phyloP scores from a whole-genome alignment of 1,284 basidiomycete species.

The Rhodotorula sp. region DNA sequence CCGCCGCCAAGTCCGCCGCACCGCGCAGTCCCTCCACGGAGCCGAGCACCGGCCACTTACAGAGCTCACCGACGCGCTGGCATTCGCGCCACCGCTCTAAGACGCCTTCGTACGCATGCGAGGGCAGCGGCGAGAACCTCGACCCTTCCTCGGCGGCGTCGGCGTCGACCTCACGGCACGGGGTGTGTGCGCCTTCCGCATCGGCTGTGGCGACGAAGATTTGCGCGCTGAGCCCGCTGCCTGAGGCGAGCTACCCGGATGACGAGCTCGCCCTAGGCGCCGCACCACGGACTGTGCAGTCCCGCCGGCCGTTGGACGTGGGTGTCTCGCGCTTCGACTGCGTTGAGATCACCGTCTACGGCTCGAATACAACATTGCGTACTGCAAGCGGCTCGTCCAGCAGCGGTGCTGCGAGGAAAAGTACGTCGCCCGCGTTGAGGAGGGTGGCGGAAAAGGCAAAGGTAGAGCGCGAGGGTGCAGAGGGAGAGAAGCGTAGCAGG shows the following conservation, averaged over 20 bases:
- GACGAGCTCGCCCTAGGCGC: neutral
- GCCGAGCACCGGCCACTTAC: neutral
- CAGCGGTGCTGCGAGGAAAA: neutral
- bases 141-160: neutral
- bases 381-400: neutral
- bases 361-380: neutral
- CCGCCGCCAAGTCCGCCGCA: neutral
- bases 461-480: neutral
- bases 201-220: neutral
- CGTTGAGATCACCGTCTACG: neutral
- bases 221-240: neutral
- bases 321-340: neutral
- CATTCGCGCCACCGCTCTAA: neutral
- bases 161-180: neutral
- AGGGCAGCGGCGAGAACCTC: neutral
- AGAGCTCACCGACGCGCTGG: neutral
- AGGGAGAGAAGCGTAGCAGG: neutral
- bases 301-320: neutral
- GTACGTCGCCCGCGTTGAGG: neutral
- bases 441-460: neutral
- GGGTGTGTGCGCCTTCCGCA: neutral
- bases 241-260: neutral
- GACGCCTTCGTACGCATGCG: neutral
- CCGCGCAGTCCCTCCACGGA: conserved; percentile 1
- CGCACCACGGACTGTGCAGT: neutral